Evolutionary conservation across 2,329 filamentous ascomycete species (phyloP).

Genomic region (Xylaria sp.): DNA sequence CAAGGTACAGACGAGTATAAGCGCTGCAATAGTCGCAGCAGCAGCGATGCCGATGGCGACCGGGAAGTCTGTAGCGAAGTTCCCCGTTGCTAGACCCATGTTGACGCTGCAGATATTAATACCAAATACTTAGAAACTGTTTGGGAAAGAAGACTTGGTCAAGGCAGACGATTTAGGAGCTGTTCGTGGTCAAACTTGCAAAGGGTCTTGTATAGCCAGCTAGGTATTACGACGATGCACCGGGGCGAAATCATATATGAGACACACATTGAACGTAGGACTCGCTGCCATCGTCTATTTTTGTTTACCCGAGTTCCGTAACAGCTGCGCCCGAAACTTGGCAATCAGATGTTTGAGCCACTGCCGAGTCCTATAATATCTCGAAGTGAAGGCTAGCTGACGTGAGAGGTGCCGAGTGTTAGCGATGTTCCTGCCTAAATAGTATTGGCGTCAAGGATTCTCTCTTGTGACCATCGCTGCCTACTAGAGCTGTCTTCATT

Average conservation of each 20-base stretch:
- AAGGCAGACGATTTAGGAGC: background rate
- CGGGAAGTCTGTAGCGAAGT: slow-evolving; percentile 37
- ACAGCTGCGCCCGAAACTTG: slow-evolving; percentile 12
- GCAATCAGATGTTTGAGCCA: background rate
- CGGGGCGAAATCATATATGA: background rate
- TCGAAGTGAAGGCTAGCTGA: background rate
- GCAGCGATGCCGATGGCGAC: slow-evolving; percentile 39
- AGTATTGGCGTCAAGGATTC: background rate
- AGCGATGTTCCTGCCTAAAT: background rate
- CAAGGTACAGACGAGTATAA: slow-evolving; percentile 40
- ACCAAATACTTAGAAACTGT: too few relatives aligned
- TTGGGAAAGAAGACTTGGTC: background rate
- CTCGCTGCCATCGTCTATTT: background rate
- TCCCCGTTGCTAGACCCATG: slow-evolving; percentile 30
- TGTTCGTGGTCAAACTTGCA: background rate
- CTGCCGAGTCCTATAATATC: background rate
- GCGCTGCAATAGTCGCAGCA: slow-evolving; percentile 33
- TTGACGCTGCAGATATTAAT: background rate
- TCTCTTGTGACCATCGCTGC: background rate
- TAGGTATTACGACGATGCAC: background rate
- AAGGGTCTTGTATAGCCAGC: background rate
- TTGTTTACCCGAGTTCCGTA: background rate
- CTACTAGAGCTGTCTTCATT: background rate
- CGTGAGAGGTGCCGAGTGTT: background rate
- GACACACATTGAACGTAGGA: background rate